These are phyloP conservation scores for Pichia sorboxylosa DNA, from an alignment of 1,139 yeast genomes.

Conservation along the genomic window DNA sequence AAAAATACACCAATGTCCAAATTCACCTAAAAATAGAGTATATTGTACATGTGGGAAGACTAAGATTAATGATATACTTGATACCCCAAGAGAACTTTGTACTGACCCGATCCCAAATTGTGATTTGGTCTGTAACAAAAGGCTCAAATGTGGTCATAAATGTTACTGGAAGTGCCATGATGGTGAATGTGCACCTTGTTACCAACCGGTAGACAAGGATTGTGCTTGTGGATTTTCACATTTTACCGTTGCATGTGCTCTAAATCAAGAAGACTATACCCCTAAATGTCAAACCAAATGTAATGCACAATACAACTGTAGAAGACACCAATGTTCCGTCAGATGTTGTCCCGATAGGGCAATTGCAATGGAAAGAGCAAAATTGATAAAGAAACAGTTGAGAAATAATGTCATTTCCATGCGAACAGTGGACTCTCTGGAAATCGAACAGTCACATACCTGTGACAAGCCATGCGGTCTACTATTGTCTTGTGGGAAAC, in stretches of 20 bases:
- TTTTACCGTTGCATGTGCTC: conserved; percentile 54
- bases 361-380: conserved; percentile 50
- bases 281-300: conserved; percentile 72
- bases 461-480: conserved; percentile 65
- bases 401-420: conserved; percentile 28
- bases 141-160: conserved; percentile 57
- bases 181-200: conserved; percentile 63
- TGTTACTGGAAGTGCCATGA: conserved; percentile 66
- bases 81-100: conserved; percentile 43
- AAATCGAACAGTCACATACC: conserved; percentile 66
- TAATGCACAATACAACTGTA: conserved; percentile 63
- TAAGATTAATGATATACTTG: conserved; percentile 27
- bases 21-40: conserved; percentile 44
- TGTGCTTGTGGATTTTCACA: conserved; percentile 42
- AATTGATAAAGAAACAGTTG: conserved; percentile 37
- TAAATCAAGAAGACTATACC: conserved; percentile 34
- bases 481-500: conserved; percentile 58
- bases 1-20: conserved; percentile 41
- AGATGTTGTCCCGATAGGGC: conserved; percentile 64
- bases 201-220: conserved; percentile 29
- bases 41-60: conserved; percentile 74
- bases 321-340: conserved; percentile 64
- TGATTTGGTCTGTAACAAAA: conserved; percentile 48
- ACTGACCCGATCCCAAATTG: conserved; percentile 74
- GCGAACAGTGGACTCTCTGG: conserved; percentile 30